These are phyloP conservation scores for Funneliformis geosporum DNA, from an alignment of 192 early-diverging fungal species.

Conservation along the genomic window DNA sequence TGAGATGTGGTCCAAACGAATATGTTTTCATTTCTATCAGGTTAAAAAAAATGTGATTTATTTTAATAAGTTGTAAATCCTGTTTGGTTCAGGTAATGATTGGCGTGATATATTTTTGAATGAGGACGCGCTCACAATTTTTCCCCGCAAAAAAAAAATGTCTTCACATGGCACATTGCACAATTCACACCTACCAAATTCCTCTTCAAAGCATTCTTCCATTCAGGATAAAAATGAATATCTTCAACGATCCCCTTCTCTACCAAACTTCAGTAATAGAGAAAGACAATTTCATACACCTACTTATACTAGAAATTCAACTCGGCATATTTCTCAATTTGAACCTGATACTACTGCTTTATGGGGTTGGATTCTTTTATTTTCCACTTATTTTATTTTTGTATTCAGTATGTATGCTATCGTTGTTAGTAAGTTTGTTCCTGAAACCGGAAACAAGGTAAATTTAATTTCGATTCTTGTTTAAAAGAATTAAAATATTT, in stretches of 20 bases:
- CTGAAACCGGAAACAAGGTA: slow-evolving; percentile 65
- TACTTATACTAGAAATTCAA: slow-evolving; percentile 14
- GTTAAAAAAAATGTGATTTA: too few species aligned
- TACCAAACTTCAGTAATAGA: not conserved
- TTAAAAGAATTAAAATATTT: not conserved
- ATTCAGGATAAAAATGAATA: not conserved
- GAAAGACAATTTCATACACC: not conserved
- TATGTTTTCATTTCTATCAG: not conserved
- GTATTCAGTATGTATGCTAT: slow-evolving; percentile 64
- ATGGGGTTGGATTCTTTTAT: slow-evolving; percentile 67
- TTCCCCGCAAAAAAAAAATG: too few species aligned
- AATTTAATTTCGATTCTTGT: not conserved
- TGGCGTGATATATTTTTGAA: too few species aligned
- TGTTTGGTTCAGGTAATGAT: too few species aligned
- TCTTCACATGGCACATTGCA: too few species aligned
- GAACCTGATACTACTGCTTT: slow-evolving; percentile 69
- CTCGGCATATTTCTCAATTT: slow-evolving; percentile 54
- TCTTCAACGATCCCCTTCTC: not conserved
- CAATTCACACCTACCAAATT: not conserved
- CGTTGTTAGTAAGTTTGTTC: slow-evolving; percentile 69
- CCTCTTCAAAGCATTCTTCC: too few species aligned
- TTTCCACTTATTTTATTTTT: slow-evolving; percentile 61
- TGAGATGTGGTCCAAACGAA: slow-evolving; percentile 75
- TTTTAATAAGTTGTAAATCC: too few species aligned
- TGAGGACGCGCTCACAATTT: too few species aligned